phyloP scores from a whole-genome alignment of 2,329 filamentous ascomycete species.

The Boeremia exigua region DNA sequence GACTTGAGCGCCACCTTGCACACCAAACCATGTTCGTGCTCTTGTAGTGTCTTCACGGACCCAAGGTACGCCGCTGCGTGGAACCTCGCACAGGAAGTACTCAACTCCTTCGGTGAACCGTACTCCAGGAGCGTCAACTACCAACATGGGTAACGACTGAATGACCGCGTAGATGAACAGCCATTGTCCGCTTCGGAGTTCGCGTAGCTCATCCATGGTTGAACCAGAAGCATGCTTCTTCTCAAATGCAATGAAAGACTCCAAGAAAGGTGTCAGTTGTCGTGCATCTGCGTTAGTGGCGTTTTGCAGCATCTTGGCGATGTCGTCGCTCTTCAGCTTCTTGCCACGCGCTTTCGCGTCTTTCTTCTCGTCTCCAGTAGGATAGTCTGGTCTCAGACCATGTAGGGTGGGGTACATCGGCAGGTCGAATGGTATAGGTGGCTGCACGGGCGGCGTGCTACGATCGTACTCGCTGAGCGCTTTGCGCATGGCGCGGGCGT shows the following conservation, averaged over 20 bases:
- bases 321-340: constrained; percentile 79
- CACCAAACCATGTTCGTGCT: constrained; percentile 74
- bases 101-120: constrained; percentile 74
- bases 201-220: constrained; percentile 69
- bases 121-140: constrained; percentile 75
- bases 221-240: constrained; percentile 69
- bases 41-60: constrained; percentile 64
- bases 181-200: constrained; percentile 79
- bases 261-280: constrained; percentile 66
- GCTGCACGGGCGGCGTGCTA: constrained; percentile 85
- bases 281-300: constrained; percentile 81
- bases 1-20: constrained; percentile 69
- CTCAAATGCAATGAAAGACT: constrained; percentile 75
- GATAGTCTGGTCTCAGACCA: constrained; percentile 68
- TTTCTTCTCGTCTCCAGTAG: constrained; percentile 72
- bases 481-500: constrained; percentile 72
- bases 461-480: constrained; percentile 88
- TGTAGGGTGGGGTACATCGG: constrained; percentile 77
- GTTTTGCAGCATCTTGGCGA: constrained; percentile 76
- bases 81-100: constrained; percentile 81
- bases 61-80: constrained; percentile 77
- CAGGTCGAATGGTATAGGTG: constrained; percentile 88
- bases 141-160: constrained; percentile 78
- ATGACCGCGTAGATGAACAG: constrained; percentile 80
- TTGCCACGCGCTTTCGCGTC: constrained; percentile 73